phyloP scores from a whole-genome alignment of 768 basidiomycete species.

The Termitomyces titanicus region DNA sequence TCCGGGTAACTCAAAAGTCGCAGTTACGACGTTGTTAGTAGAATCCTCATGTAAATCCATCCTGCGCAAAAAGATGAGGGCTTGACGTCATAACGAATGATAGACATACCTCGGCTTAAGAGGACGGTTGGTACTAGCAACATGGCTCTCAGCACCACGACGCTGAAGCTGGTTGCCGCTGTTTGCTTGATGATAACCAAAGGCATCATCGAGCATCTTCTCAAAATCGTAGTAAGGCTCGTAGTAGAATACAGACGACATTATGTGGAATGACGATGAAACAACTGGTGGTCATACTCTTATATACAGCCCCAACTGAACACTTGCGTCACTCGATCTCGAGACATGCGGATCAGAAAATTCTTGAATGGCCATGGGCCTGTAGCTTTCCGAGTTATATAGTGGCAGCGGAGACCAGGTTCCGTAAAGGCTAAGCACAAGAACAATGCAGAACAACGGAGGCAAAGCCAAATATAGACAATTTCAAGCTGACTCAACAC shows the following conservation, averaged over 20 bases:
- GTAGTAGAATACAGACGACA: constrained; percentile 30
- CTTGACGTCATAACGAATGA: background rate
- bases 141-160: constrained; percentile 7
- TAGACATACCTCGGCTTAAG: constrained; percentile 19
- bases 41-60: constrained; percentile 47
- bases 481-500: constrained; percentile 9
- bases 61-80: constrained; percentile 19
- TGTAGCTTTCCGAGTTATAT: no score
- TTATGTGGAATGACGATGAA: background rate
- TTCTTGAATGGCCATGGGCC: background rate
- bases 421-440: background rate
- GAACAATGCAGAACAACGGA: background rate
- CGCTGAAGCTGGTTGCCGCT: constrained; percentile 9
- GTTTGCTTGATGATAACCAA: constrained; percentile 17
- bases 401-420: background rate
- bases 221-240: constrained; percentile 43
- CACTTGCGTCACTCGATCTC: constrained; percentile 4
- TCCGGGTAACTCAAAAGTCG: constrained; percentile 55
- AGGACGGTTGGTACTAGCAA: constrained; percentile 7
- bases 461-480: constrained; percentile 5
- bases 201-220: constrained; percentile 39
- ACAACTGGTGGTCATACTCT: background rate
- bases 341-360: background rate
- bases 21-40: constrained; percentile 39
- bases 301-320: background rate